Evolutionary conservation across 2,329 filamentous ascomycete species (phyloP).

Genomic region (Verticillium tricorpus): DNA sequence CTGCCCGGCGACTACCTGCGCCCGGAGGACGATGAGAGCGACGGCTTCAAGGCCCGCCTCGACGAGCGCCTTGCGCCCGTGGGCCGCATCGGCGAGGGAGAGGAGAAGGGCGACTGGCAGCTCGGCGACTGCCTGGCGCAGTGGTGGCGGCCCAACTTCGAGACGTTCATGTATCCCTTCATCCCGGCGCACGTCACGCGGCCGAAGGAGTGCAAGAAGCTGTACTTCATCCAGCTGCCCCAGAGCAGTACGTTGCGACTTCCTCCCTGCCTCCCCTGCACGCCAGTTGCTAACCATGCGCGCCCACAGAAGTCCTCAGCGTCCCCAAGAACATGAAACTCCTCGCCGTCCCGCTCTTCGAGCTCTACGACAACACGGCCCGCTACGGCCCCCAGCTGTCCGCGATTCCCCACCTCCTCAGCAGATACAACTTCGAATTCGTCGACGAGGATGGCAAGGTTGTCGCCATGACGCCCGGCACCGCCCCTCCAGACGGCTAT

Average conservation of each 20-base stretch:
- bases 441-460: constrained; percentile 89
- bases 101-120: constrained; percentile 84
- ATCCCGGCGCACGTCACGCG: constrained; percentile 92
- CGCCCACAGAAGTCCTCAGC: constrained; percentile 72
- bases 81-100: constrained; percentile 78
- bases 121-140: constrained; percentile 92
- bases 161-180: constrained; percentile 99
- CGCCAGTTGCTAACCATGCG: background rate
- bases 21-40: constrained; percentile 83
- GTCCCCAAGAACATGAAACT: constrained; percentile 99
- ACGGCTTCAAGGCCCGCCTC: constrained; percentile 88
- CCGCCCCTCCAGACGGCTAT: constrained; percentile 52
- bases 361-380: constrained; percentile 95
- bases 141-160: constrained; percentile 99
- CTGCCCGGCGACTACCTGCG: constrained; percentile 92
- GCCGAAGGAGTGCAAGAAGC: constrained; percentile 98
- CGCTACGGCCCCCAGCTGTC: constrained; percentile 94
- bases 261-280: background rate
- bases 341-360: constrained; percentile 91
- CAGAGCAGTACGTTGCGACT: constrained; percentile 63
- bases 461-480: constrained; percentile 77
- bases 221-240: constrained; percentile 94
- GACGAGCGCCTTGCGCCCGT: constrained; percentile 92
- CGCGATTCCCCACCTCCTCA: constrained; percentile 91
- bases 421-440: constrained; percentile 95